Base-by-base conservation (phyloP, 768 basidiomycete species). In the Pleurotus citrinopileatus region DNA sequence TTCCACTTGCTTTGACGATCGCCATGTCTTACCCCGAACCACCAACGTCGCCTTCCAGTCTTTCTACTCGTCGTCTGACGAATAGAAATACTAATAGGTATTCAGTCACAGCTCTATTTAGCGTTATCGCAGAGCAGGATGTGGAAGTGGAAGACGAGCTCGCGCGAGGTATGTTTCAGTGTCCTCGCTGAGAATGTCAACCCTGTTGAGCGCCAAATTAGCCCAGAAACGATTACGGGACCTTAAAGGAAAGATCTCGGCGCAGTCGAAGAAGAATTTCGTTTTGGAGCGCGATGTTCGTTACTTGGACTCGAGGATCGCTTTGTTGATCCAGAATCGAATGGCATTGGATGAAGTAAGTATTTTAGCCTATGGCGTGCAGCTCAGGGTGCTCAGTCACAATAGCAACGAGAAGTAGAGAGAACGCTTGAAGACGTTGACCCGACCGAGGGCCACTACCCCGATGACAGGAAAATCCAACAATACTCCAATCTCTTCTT, bases 211-310 rank as follows among this genome's bases (percentile, higher is more conserved):
- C 60, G 52, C 52, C 57, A 53, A 48, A 46, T 40, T 66, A 94
- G 97, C 97, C 45, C 97, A 99, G 77, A 98, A 96, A 71, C 93
- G 96, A 43, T 76, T 99, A 26, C 81, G 97, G 26, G 97, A 99
- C 63, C 80, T 99, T 59, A 99, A 99, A 75, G 83, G 88, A 23
- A 91, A 94, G 66, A 99, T 99, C 56, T 98, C 97, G 12, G 90
- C 94, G 0, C 97, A 98, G 73, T 95, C 93, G 52, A 99, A 99
- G 81, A 98, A 98, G 84, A 99, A 99, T 74, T 99, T 99, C 63
- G 97, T 99, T 36, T 82, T 99, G 9, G 97, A 99, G 69, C 88
- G 97, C 42, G 97, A 99, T 70, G 97, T 99, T 28, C 89, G 97
- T 47, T 99, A 98, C 69, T 85, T 99, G 38, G 97, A 99, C 75